Evolutionary conservation across 1,284 basidiomycete genomes (phyloP).

Genomic region (Sanghuangporus weigelae): DNA sequence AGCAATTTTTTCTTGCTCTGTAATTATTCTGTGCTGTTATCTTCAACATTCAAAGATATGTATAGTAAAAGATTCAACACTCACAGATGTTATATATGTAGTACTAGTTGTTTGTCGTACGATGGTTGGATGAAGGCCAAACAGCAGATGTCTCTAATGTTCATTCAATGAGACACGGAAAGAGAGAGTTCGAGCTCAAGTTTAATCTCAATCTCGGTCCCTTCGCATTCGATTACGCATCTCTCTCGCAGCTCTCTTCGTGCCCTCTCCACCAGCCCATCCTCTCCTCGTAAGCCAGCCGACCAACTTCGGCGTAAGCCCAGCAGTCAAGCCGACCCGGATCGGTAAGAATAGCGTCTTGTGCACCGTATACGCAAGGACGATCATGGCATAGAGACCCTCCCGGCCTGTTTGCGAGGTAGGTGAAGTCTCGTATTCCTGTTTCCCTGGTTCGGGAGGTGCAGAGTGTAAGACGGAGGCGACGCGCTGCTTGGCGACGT

Average conservation of each 20-base stretch:
- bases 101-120: neutral
- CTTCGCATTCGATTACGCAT: conserved; percentile 47
- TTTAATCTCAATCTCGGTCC: conserved; percentile 26
- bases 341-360: conserved; percentile 93
- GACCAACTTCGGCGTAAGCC: conserved; percentile 81
- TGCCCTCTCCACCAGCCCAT: conserved; percentile 68
- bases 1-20: neutral
- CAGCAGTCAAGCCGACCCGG: conserved; percentile 84
- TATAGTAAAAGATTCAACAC: neutral
- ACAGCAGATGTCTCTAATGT: neutral
- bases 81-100: conserved; percentile 3
- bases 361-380: conserved; percentile 93
- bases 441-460: conserved; percentile 58
- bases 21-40: neutral
- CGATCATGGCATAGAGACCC: conserved; percentile 85
- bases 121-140: neutral
- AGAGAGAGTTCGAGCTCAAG: neutral
- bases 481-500: conserved; percentile 50
- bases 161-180: neutral
- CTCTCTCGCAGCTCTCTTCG: conserved; percentile 58
- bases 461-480: conserved; percentile 40
- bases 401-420: conserved; percentile 42
- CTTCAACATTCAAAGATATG: neutral
- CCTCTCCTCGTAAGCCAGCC: conserved; percentile 70
- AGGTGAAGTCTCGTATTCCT: conserved; percentile 45